Percentiles rank a stretch among this genome's conserved stretches.
phyloP scores from a whole-genome alignment of 371 early-diverging fungal species.

The Coemansia sp. region DNA sequence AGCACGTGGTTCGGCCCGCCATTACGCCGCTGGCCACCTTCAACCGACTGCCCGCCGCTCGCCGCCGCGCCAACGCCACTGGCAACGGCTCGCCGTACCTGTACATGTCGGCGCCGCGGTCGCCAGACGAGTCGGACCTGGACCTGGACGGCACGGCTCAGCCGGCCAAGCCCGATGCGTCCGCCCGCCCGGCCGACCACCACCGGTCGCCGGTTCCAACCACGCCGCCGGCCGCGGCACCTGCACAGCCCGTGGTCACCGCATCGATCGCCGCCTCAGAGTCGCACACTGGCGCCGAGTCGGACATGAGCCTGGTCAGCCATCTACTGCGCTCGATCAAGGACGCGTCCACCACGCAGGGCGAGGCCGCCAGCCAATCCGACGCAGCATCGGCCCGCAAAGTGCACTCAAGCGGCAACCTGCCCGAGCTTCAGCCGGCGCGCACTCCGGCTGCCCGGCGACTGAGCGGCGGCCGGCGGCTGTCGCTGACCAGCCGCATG shows the following conservation, averaged over 20 bases:
- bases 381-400: not conserved
- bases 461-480: slow-evolving; percentile 15
- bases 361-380: not conserved
- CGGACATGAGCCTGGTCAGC: slow-evolving; percentile 27
- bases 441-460: slow-evolving; percentile 13
- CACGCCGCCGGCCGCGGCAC: not conserved
- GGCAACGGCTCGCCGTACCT: slow-evolving; percentile 43
- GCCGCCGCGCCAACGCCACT: slow-evolving; percentile 44
- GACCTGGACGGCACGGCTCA: slow-evolving; percentile 20
- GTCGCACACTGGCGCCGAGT: not conserved
- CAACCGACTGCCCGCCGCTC: slow-evolving; percentile 39
- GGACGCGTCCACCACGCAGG: slow-evolving; percentile 21
- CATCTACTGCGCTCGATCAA: slow-evolving; percentile 39
- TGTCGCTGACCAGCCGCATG: slow-evolving; percentile 44
- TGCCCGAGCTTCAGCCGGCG: not conserved
- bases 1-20: slow-evolving; percentile 39
- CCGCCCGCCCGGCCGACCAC: not conserved
- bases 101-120: slow-evolving; percentile 49
- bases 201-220: not conserved
- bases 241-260: not conserved
- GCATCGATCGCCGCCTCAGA: not conserved
- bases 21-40: slow-evolving; percentile 34
- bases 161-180: not conserved
- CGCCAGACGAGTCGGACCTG: slow-evolving; percentile 42
- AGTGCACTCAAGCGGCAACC: not conserved